These are phyloP conservation scores for Ophiocordyceps polyrhachis-furcata DNA, from an alignment of 2,329 filamentous ascomycete genomes.

Conservation along the genomic window DNA sequence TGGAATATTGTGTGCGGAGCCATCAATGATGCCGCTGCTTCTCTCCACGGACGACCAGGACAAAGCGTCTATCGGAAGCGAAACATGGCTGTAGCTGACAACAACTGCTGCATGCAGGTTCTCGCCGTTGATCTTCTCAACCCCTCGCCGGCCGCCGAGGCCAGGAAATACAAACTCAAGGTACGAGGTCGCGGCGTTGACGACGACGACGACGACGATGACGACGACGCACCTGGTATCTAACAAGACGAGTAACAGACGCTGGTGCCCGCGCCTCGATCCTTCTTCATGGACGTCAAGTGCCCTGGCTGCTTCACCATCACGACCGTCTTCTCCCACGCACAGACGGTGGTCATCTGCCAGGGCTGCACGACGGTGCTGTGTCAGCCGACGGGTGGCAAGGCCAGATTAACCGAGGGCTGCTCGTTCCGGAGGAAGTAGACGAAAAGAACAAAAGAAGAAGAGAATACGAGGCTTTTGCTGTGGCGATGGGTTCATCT, in stretches of 20 bases:
- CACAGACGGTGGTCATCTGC: conserved; percentile 99
- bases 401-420: conserved; percentile 96
- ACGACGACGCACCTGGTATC: too few relatives aligned
- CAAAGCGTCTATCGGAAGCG: neutral
- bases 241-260: conserved; percentile 32
- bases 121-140: conserved; percentile 99
- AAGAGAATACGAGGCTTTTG: conserved; percentile 29
- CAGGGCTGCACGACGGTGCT: conserved; percentile 98
- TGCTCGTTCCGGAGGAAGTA: conserved; percentile 99
- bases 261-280: conserved; percentile 88
- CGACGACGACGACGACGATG: conserved; percentile 4
- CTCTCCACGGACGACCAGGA: neutral
- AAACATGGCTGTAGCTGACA: neutral
- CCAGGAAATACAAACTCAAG: conserved; percentile 99
- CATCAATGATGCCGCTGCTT: neutral
- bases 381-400: conserved; percentile 98
- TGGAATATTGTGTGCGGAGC: conserved; percentile 2
- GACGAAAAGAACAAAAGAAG: conserved; percentile 19
- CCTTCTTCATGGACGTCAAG: conserved; percentile 99
- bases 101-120: conserved; percentile 43
- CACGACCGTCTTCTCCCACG: conserved; percentile 99
- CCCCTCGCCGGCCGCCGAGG: conserved; percentile 93
- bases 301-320: conserved; percentile 99
- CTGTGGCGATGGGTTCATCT: conserved; percentile 26
- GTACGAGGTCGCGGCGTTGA: conserved; percentile 29